Evolutionary conservation across 345 rosid genomes (phyloP).

Genomic region (Hevea brasiliensis): DNA sequence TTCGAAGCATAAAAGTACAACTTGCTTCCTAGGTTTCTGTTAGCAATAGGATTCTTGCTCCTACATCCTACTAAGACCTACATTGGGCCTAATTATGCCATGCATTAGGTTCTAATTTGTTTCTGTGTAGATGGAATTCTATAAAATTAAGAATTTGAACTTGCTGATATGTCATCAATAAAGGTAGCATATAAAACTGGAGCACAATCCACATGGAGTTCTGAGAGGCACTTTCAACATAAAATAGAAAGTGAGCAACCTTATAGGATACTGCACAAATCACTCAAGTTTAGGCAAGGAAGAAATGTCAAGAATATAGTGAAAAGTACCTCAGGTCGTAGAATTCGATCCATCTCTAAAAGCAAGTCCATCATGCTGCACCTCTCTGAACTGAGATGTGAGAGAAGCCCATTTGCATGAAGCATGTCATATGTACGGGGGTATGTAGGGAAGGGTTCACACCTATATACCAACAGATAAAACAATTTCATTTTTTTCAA

Average conservation of each 20-base stretch:
- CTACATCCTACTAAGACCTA: neutral
- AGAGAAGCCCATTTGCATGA: constrained; percentile 85
- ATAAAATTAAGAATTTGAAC: neutral
- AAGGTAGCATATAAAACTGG: neutral
- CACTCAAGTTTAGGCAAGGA: constrained; percentile 5
- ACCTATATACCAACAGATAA: constrained; percentile 50
- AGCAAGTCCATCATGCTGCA: constrained; percentile 75
- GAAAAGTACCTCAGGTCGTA: constrained; percentile 83
- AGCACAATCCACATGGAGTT: neutral
- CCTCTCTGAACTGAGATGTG: constrained; percentile 58
- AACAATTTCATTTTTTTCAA: neutral
- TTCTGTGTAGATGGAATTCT: neutral
- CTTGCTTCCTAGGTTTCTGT: neutral
- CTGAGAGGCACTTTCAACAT: neutral
- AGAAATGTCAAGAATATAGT: neutral
- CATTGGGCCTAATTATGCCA: neutral
- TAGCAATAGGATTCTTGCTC: neutral
- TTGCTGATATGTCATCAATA: neutral
- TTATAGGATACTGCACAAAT: neutral
- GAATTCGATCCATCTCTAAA: constrained; percentile 92
- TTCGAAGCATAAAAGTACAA: neutral
- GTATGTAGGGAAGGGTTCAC: constrained; percentile 97
- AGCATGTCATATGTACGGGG: constrained; percentile 97
- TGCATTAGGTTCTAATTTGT: neutral
- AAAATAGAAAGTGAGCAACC: neutral